Evolutionary conservation across 2,329 filamentous ascomycete genomes (phyloP).

Genomic region (Phaeophleospora eucalypticola): DNA sequence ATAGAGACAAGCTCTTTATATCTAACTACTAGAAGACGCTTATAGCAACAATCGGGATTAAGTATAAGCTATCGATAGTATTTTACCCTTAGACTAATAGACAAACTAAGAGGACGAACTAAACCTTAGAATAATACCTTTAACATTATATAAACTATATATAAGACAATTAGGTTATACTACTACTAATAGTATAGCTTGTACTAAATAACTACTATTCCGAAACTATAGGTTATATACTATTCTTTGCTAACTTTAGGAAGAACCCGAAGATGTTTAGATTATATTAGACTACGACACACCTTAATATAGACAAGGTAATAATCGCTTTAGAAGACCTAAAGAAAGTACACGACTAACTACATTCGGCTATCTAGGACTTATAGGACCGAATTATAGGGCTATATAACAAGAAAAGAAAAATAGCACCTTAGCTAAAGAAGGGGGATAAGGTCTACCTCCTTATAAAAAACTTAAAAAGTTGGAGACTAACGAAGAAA

Average conservation of each 20-base stretch:
- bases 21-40: slow-evolving; percentile 21
- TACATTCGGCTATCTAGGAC: neutral
- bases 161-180: slow-evolving; percentile 22
- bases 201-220: slow-evolving; percentile 20
- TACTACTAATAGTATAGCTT: slow-evolving; percentile 24
- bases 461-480: slow-evolving; percentile 6
- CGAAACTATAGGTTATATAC: slow-evolving; percentile 15
- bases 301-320: slow-evolving; percentile 1
- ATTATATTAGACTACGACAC: neutral
- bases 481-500: slow-evolving; percentile 2
- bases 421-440: slow-evolving; percentile 12
- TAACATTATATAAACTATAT: slow-evolving; percentile 19
- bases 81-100: slow-evolving; percentile 29
- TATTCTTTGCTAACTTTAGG: slow-evolving; percentile 22
- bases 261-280: slow-evolving; percentile 6
- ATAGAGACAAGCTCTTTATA: slow-evolving; percentile 24
- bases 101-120: slow-evolving; percentile 27
- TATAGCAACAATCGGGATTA: slow-evolving; percentile 19
- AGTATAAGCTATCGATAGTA: slow-evolving; percentile 22
- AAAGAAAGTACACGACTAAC: neutral
- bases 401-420: slow-evolving; percentile 5
- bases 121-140: slow-evolving; percentile 26
- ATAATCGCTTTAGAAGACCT: slow-evolving; percentile 2
- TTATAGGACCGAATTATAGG: neutral
- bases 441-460: slow-evolving; percentile 3